These are phyloP conservation scores for Nicotiana knightiana DNA, from an alignment of 257 asterid genomes.

Conservation along the genomic window DNA sequence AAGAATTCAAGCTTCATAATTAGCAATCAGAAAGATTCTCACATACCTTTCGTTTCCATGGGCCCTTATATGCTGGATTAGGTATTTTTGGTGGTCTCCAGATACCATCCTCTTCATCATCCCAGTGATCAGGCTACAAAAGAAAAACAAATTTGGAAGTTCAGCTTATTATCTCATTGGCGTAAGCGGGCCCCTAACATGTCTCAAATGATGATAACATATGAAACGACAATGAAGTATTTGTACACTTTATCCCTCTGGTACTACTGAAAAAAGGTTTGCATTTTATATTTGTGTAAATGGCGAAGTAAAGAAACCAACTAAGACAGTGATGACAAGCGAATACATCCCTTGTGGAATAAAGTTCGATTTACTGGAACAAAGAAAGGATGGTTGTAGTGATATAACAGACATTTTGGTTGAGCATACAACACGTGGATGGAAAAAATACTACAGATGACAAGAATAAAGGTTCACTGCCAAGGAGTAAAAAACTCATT, in stretches of 20 bases:
- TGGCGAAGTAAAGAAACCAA: background rate
- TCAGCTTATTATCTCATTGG: background rate
- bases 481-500: background rate
- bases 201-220: background rate
- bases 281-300: background rate
- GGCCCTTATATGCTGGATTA: slow-evolving; percentile 27
- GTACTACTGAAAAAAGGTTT: no score
- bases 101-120: slow-evolving; percentile 27
- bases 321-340: background rate
- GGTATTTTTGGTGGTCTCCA: slow-evolving; percentile 24
- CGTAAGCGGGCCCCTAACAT: background rate
- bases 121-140: slow-evolving; percentile 26
- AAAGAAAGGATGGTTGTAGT: background rate
- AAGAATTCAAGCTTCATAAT: background rate
- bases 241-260: background rate
- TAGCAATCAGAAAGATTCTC: background rate
- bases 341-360: background rate
- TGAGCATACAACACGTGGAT: background rate
- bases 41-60: slow-evolving; percentile 24
- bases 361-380: background rate
- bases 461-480: background rate
- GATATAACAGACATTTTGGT: background rate
- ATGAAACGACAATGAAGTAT: background rate
- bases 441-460: background rate
- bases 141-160: background rate